phyloP scores from a whole-genome alignment of 2,329 filamentous ascomycete species.

The Calonectria pauciramosa region DNA sequence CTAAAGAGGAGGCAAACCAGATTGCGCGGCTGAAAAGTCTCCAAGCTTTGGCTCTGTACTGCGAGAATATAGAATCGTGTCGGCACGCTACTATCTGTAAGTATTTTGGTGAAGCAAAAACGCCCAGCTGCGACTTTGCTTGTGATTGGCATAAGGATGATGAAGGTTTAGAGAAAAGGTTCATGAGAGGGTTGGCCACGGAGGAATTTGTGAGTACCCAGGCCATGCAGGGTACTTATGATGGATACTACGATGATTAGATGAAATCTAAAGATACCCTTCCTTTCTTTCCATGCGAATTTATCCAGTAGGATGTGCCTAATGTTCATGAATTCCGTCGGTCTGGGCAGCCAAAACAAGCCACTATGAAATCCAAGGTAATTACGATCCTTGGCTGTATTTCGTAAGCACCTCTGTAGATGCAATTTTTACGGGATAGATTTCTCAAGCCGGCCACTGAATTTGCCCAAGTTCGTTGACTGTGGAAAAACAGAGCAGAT shows the following conservation, averaged over 20 bases:
- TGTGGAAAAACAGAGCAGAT: conserved; percentile 39
- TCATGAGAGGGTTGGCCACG: conserved; percentile 67
- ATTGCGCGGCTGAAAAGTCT: conserved; percentile 73
- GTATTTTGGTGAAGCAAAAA: conserved; percentile 79
- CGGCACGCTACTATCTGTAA: conserved; percentile 81
- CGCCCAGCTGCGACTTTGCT: conserved; percentile 77
- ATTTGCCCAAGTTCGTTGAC: conserved; percentile 21
- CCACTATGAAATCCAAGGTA: not conserved
- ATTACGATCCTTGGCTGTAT: not conserved
- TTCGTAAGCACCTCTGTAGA: not conserved
- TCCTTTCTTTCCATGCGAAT: not conserved
- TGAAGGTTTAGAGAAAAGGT: conserved; percentile 68
- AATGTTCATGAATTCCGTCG: not conserved
- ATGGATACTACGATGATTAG: conserved; percentile 66
- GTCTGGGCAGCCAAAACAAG: not conserved
- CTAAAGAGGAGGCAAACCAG: conserved; percentile 57
- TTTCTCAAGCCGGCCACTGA: conserved; percentile 31
- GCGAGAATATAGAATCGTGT: conserved; percentile 81
- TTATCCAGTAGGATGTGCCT: not conserved
- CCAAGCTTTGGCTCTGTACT: conserved; percentile 81
- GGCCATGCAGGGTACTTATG: conserved; percentile 69
- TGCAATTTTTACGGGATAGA: not conserved
- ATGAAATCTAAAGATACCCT: not conserved
- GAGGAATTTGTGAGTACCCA: conserved; percentile 76
- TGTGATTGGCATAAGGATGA: conserved; percentile 85